Percentiles rank a stretch among this genome's conserved stretches.
Evolutionary conservation across 106 monocot genomes (phyloP).

Genomic region (Acorus calamus): DNA sequence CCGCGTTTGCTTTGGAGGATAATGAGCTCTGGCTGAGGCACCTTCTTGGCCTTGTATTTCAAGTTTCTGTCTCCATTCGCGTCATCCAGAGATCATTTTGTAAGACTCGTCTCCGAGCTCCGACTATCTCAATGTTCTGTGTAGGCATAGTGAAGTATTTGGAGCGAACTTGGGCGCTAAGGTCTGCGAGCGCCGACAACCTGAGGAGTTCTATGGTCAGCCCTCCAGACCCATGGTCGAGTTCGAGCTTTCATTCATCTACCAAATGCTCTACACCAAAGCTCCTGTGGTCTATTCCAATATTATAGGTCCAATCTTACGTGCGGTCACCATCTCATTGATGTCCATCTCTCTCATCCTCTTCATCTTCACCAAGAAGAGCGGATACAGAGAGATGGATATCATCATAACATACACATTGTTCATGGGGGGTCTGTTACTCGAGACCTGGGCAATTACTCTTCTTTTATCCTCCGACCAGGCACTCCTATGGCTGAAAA

Average conservation of each 20-base stretch:
- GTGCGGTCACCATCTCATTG: constrained; percentile 1
- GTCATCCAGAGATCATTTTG: neutral
- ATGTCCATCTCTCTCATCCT: constrained; percentile 8
- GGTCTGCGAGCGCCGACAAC: constrained; percentile 22
- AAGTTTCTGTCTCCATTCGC: neutral
- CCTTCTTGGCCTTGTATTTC: constrained; percentile 7
- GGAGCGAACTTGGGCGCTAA: neutral
- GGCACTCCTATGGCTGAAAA: neutral
- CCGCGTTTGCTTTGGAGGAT: constrained; percentile 26
- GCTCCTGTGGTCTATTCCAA: constrained; percentile 2
- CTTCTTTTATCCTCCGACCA: neutral
- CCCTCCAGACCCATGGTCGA: constrained; percentile 19
- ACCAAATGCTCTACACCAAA: constrained; percentile 36
- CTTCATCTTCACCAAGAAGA: constrained; percentile 13
- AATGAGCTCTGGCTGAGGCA: constrained; percentile 35
- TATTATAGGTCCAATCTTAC: constrained; percentile 10
- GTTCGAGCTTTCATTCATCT: constrained; percentile 30
- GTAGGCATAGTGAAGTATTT: neutral
- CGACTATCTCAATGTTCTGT: neutral
- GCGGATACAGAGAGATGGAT: constrained; percentile 1
- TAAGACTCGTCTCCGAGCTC: neutral
- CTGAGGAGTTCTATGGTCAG: constrained; percentile 16
- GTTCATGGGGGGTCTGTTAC: neutral
- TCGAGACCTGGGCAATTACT: neutral
- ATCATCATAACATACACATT: neutral